These are phyloP conservation scores for Boletales sp. DNA, from an alignment of 768 basidiomycete species.

Conservation along the genomic window DNA sequence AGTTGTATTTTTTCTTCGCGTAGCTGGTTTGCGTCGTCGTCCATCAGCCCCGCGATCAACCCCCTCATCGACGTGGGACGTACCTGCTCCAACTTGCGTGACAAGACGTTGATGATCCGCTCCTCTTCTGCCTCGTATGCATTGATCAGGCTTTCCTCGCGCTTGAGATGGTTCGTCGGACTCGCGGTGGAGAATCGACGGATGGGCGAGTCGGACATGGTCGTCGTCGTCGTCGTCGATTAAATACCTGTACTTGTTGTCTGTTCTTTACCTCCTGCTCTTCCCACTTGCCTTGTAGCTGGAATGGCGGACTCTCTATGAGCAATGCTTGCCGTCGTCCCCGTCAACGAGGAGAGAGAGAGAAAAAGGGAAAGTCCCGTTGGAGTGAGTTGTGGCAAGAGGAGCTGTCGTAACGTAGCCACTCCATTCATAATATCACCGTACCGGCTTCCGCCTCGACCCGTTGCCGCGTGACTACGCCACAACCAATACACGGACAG, in stretches of 20 bases:
- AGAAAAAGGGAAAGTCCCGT: neutral
- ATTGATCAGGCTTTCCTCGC: slow-evolving; percentile 77
- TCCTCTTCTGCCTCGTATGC: slow-evolving; percentile 90
- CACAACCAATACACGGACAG: neutral
- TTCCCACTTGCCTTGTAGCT: no score
- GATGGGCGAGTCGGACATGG: slow-evolving; percentile 45
- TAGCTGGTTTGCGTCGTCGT: slow-evolving; percentile 45
- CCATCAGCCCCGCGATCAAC: neutral
- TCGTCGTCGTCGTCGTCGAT: neutral
- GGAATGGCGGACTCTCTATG: no score
- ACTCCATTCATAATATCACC: slow-evolving; percentile 3
- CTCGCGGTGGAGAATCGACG: slow-evolving; percentile 54
- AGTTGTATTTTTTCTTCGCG: slow-evolving; percentile 82
- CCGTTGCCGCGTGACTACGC: neutral
- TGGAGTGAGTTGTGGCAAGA: slow-evolving; percentile 1
- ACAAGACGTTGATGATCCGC: slow-evolving; percentile 79
- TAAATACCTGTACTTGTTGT: neutral
- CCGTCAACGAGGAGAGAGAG: neutral
- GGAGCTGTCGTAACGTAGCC: slow-evolving; percentile 2
- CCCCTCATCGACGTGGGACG: neutral
- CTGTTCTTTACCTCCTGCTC: neutral
- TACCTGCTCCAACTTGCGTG: slow-evolving; percentile 82
- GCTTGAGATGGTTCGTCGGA: slow-evolving; percentile 43
- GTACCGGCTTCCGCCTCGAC: slow-evolving; percentile 12
- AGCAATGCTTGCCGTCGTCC: no score